A percentile compares a stretch with the other conserved stretches of the same genome.
These are phyloP conservation scores for Hyparrhenia diplandra DNA, from an alignment of 176 grass and related monocot species.

Conservation along the genomic window DNA sequence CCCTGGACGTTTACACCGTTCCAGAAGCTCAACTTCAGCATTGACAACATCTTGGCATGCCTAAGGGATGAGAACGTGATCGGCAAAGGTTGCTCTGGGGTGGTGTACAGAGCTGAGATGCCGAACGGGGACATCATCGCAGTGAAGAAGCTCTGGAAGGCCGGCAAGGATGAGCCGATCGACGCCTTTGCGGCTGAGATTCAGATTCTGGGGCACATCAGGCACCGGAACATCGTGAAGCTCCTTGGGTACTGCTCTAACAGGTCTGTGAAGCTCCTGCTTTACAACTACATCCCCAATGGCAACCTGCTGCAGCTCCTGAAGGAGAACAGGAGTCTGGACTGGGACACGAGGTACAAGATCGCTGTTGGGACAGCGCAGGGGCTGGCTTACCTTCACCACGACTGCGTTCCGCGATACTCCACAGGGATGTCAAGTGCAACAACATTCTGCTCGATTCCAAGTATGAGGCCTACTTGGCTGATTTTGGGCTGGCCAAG, in stretches of 20 bases:
- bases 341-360: slow-evolving; percentile 95
- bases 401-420: slow-evolving; percentile 88
- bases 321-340: slow-evolving; percentile 68
- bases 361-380: slow-evolving; percentile 69
- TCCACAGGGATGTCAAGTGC: slow-evolving; percentile 92
- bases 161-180: slow-evolving; percentile 59
- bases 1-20: slow-evolving; percentile 88
- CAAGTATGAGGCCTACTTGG: slow-evolving; percentile 81
- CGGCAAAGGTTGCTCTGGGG: slow-evolving; percentile 85
- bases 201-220: slow-evolving; percentile 91
- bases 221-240: slow-evolving; percentile 95
- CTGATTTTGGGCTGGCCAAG: slow-evolving; percentile 94
- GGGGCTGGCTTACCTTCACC: slow-evolving; percentile 88
- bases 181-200: slow-evolving; percentile 75
- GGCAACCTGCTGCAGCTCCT: slow-evolving; percentile 88
- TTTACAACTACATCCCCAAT: slow-evolving; percentile 96
- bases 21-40: slow-evolving; percentile 79
- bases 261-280: slow-evolving; percentile 78
- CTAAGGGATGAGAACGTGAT: slow-evolving; percentile 91
- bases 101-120: slow-evolving; percentile 96
- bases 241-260: slow-evolving; percentile 93
- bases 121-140: slow-evolving; percentile 80
- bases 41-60: slow-evolving; percentile 71
- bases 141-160: slow-evolving; percentile 93
- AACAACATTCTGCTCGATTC: slow-evolving; percentile 95